Conservation (phyloP, 345 rosid species). For the Linum lewisii region DNA sequence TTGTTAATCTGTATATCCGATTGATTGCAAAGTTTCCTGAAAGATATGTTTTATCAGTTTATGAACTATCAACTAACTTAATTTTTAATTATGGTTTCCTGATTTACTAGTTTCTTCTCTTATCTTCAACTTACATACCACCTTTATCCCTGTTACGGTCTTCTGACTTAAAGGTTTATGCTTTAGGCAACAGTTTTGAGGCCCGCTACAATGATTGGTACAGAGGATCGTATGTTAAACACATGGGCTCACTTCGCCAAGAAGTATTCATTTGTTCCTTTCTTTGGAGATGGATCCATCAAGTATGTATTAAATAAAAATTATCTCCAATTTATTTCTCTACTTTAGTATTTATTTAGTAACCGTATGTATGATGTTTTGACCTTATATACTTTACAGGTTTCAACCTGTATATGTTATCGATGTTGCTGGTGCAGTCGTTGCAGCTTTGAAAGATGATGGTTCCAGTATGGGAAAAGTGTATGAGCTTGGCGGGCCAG, state of each 20-base stretch:
- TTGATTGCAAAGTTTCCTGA: too few relatives aligned
- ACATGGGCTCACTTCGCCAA: slow-evolving; percentile 75
- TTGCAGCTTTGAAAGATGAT: slow-evolving; percentile 87
- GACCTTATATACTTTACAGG: slow-evolving; percentile 40
- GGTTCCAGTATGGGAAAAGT: slow-evolving; percentile 88
- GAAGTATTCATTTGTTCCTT: slow-evolving; percentile 70
- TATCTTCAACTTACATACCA: too few relatives aligned
- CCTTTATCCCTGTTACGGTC: too few relatives aligned
- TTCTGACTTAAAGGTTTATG: slow-evolving; percentile 2
- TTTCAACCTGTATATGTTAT: slow-evolving; percentile 92
- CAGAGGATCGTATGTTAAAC: slow-evolving; percentile 83
- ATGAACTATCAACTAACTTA: too few relatives aligned
- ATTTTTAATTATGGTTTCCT: neutral
- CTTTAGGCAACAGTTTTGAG: slow-evolving; percentile 83
- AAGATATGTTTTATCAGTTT: too few relatives aligned
- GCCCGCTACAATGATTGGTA: slow-evolving; percentile 90
- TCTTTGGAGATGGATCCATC: slow-evolving; percentile 76
- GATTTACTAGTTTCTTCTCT: neutral
- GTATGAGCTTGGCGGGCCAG: slow-evolving; percentile 97
- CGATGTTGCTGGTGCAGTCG: slow-evolving; percentile 87
- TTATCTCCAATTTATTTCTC: slow-evolving; percentile 1
- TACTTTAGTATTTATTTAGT: neutral
- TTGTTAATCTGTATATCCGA: too few relatives aligned
- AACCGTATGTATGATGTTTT: slow-evolving; percentile 9
- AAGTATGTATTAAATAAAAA: slow-evolving; percentile 39